Conservation (phyloP, 345 rosid species). For the Corchorus olitorius region DNA sequence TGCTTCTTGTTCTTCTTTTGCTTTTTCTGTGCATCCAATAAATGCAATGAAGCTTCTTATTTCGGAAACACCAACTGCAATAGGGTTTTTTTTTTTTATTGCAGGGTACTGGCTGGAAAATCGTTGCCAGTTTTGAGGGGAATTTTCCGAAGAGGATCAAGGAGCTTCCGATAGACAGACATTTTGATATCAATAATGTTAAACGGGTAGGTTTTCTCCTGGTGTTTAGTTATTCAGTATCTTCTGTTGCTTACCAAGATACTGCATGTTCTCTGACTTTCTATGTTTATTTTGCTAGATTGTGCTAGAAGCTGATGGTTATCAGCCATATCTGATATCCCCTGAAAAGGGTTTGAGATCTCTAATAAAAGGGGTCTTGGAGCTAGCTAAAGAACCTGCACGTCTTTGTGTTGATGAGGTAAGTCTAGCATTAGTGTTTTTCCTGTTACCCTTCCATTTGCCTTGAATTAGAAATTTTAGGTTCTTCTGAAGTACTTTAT, state of each 20-base stretch:
- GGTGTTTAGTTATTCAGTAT: background rate
- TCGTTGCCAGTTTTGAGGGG: slow-evolving; percentile 98
- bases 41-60: background rate
- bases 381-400: slow-evolving; percentile 80
- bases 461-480: background rate
- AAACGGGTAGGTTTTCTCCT: slow-evolving; percentile 32
- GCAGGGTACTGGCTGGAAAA: slow-evolving; percentile 98
- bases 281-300: slow-evolving; percentile 40
- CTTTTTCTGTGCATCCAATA: background rate
- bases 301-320: slow-evolving; percentile 85
- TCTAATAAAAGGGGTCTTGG: slow-evolving; percentile 71
- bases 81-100: slow-evolving; percentile 18
- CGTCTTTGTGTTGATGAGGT: slow-evolving; percentile 85
- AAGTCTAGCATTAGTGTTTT: slow-evolving; percentile 17
- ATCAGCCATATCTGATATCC: slow-evolving; percentile 86
- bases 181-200: slow-evolving; percentile 89
- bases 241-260: slow-evolving; percentile 10
- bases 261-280: slow-evolving; percentile 4
- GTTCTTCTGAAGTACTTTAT: background rate
- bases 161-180: slow-evolving; percentile 95
- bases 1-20: background rate
- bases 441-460: background rate
- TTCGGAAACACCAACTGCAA: background rate
- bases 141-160: slow-evolving; percentile 92
- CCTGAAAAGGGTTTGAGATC: slow-evolving; percentile 86